phyloP scores from a whole-genome alignment of 495 filamentous ascomycete species.

The Penicillium steckii region DNA sequence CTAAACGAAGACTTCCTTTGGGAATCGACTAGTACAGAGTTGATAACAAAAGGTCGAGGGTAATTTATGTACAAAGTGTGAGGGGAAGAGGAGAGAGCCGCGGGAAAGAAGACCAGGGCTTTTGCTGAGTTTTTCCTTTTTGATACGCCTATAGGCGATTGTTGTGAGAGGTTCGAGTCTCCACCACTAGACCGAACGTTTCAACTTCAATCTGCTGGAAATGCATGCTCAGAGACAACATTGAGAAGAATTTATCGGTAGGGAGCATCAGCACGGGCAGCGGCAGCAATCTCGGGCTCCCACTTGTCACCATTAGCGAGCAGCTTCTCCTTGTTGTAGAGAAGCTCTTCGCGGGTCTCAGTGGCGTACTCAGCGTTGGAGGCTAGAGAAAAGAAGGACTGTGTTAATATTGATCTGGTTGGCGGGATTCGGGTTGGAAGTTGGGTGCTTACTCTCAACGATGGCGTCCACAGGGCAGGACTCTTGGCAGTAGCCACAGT shows the following conservation, averaged over 20 bases:
- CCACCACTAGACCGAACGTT: conserved; percentile 6
- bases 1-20: conserved; percentile 18
- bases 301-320: conserved; percentile 92
- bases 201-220: conserved; percentile 3
- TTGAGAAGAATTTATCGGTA: conserved; percentile 62
- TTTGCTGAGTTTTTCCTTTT: conserved; percentile 27
- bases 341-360: conserved; percentile 92
- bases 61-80: conserved; percentile 39
- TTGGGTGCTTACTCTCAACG: conserved; percentile 66
- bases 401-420: neutral
- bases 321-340: conserved; percentile 99
- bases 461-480: conserved; percentile 98
- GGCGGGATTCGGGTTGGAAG: neutral
- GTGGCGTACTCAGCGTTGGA: conserved; percentile 98
- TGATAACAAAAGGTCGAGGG: conserved; percentile 26
- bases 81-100: conserved; percentile 17
- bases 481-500: conserved; percentile 99
- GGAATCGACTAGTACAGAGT: conserved; percentile 37
- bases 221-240: neutral
- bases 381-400: conserved; percentile 34
- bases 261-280: conserved; percentile 82
- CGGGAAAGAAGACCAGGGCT: conserved; percentile 7
- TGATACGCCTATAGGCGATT: conserved; percentile 14
- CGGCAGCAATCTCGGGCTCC: conserved; percentile 95
- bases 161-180: conserved; percentile 8